phyloP scores from a whole-genome alignment of 345 rosid genomes.

The Anacardium occidentale region DNA sequence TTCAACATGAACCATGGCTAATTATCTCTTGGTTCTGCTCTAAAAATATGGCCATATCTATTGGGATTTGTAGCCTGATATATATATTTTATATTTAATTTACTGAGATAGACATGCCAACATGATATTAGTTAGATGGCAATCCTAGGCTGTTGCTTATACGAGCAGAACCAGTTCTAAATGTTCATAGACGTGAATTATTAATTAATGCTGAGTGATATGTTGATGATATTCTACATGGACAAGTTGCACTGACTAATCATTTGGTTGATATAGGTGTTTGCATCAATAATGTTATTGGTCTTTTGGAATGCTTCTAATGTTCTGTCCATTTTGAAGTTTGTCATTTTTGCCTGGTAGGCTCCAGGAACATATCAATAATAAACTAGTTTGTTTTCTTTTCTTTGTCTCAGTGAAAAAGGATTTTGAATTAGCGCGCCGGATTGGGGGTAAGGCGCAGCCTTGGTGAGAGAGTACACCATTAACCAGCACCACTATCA shows the following conservation, averaged over 20 bases:
- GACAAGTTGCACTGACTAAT: neutral
- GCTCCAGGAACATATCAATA: neutral
- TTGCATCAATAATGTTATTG: neutral
- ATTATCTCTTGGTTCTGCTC: neutral
- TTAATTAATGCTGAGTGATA: neutral
- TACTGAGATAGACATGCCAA: neutral
- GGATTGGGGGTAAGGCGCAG: conserved; percentile 74
- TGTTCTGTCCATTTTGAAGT: neutral
- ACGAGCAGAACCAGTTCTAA: neutral
- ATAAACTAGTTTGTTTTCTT: conserved; percentile 5
- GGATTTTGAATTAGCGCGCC: conserved; percentile 87
- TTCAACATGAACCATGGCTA: neutral
- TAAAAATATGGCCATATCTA: neutral
- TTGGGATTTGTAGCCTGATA: too few relatives aligned
- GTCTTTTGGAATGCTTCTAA: neutral
- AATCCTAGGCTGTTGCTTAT: neutral
- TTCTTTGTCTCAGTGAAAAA: conserved; percentile 61
- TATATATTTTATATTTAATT: too few relatives aligned
- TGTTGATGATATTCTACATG: neutral
- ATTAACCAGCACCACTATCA: neutral
- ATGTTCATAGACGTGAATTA: neutral
- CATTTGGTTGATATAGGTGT: conserved; percentile 2
- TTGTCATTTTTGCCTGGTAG: neutral
- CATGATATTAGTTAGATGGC: neutral
- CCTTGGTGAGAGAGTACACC: conserved; percentile 48